Evolutionary conservation across 1,284 basidiomycete species (phyloP), one percentile per base, ranked within the genome.

Genomic region (Cutaneotrichosporon sp.): DNA sequence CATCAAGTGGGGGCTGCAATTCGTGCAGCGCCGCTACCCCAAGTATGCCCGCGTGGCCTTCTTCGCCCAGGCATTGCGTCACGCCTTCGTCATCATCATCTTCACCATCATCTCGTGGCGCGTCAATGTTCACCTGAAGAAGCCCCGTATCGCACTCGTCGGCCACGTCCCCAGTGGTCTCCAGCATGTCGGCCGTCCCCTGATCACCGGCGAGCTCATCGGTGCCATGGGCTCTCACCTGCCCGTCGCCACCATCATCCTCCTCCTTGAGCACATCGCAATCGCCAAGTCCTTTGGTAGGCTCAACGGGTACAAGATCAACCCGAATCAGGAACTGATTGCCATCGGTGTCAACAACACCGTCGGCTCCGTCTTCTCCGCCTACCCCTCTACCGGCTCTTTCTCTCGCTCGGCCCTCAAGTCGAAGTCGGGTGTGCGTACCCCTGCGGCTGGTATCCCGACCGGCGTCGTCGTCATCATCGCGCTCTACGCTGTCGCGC

Each of bases 351-450:
- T 97, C n/a, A 76, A 74, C 68, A 76, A 76, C 64, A 71, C 70
- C 0, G 68, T 92, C 58, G 90, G 90, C 14, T 86, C 87, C 8
- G 79, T 86, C 61, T 96, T 97, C 73, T 82, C 84, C 53, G 94
- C 90, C 2, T 98, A 97, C 74, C 92, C 94, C 8, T 90, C 93
- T 0, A 98, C 96, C 8, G 96, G 94, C 14, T 97, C 93, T 0
- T 98, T 98, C 81, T 97, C 92, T 34, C 90, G 94, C 32, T 90
- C 92, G 3, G 94, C 94, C 1, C 80, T 98, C 72, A 92, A 97
- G 77, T 86, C 89, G 49, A 96, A 96, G 77, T 93, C 90, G 0
- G 94, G 94, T 55, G 94, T 97, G 19, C 86, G 94, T 59, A 97
- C 94, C 7, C 96, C 94, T 6, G 79, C 87, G 14, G 92, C 89